These are phyloP conservation scores for Alternaria brassicae DNA, from an alignment of 2,329 filamentous ascomycete species.

Conservation along the genomic window DNA sequence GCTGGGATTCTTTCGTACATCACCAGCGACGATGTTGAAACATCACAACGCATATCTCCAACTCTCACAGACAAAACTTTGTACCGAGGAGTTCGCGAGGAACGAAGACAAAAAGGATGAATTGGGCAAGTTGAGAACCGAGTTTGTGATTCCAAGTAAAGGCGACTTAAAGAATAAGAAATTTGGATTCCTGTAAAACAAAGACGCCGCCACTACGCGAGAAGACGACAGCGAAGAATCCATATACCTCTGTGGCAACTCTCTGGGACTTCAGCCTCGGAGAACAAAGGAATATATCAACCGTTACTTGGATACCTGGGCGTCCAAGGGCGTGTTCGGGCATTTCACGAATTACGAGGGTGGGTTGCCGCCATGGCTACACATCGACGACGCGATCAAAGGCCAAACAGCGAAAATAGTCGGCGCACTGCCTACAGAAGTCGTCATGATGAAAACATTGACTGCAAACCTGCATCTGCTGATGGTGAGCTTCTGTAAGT, in stretches of 20 bases:
- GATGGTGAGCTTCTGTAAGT: constrained; percentile 79
- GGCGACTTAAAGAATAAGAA: constrained; percentile 71
- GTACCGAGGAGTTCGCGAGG: constrained; percentile 42
- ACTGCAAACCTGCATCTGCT: constrained; percentile 82
- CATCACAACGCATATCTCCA: constrained; percentile 33
- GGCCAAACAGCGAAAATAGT: constrained; percentile 74
- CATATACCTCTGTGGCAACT: constrained; percentile 91
- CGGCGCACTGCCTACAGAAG: constrained; percentile 74
- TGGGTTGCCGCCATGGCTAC: constrained; percentile 75
- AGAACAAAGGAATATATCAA: constrained; percentile 70
- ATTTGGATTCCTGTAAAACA: constrained; percentile 28
- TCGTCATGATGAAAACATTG: constrained; percentile 87
- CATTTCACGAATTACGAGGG: constrained; percentile 76
- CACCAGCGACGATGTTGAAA: constrained; percentile 32
- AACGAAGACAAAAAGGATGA: constrained; percentile 49
- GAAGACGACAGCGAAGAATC: constrained; percentile 54
- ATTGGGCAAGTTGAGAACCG: constrained; percentile 59
- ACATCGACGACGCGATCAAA: constrained; percentile 78
- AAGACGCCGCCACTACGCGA: constrained; percentile 15
- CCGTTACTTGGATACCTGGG: constrained; percentile 82
- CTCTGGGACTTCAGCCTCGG: constrained; percentile 81
- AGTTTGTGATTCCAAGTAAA: constrained; percentile 81
- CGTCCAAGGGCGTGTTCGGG: constrained; percentile 80
- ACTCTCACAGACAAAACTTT: constrained; percentile 29
- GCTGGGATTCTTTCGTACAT: not conserved